Percentiles rank a stretch among this genome's conserved stretches.
These are phyloP conservation scores for Penicillium sp. DNA, from an alignment of 2,329 filamentous ascomycete species.

Conservation along the genomic window DNA sequence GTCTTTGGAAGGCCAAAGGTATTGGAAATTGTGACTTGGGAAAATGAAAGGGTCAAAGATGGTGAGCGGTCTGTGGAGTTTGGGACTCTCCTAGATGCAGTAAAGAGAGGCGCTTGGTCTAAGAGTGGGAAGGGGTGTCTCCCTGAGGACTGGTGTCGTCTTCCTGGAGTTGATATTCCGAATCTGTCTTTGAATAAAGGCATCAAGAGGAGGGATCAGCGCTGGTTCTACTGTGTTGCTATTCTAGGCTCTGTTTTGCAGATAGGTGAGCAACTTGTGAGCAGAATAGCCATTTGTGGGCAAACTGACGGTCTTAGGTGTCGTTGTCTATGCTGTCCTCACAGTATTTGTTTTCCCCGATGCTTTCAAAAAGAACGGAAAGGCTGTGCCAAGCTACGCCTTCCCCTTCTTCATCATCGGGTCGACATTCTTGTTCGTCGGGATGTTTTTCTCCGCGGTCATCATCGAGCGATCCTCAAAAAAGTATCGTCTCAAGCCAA, in stretches of 20 bases:
- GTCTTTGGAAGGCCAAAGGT: slow-evolving; percentile 35
- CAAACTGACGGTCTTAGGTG: slow-evolving; percentile 13
- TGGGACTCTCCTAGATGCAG: slow-evolving; percentile 28
- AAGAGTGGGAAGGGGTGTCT: neutral
- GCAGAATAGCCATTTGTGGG: neutral
- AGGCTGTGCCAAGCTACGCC: slow-evolving; percentile 27
- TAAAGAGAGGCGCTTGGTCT: slow-evolving; percentile 23
- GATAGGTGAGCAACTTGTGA: slow-evolving; percentile 19
- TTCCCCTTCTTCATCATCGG: slow-evolving; percentile 35
- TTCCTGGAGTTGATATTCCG: slow-evolving; percentile 30
- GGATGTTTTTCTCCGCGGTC: slow-evolving; percentile 35
- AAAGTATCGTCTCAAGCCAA: slow-evolving; percentile 23
- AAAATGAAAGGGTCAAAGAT: slow-evolving; percentile 39
- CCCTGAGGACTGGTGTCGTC: slow-evolving; percentile 3
- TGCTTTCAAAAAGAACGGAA: slow-evolving; percentile 25
- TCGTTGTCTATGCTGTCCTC: slow-evolving; percentile 27
- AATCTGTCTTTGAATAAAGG: slow-evolving; percentile 38
- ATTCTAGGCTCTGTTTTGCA: slow-evolving; percentile 27
- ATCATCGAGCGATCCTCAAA: slow-evolving; percentile 33
- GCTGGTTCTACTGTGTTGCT: slow-evolving; percentile 32
- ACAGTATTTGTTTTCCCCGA: slow-evolving; percentile 29
- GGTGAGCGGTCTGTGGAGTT: slow-evolving; percentile 16
- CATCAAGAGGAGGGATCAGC: slow-evolving; percentile 25
- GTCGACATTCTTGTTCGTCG: slow-evolving; percentile 29
- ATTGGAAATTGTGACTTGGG: slow-evolving; percentile 40